Percentiles rank a stretch among this genome's conserved stretches.
These are phyloP conservation scores for Nakataea oryzae DNA, from an alignment of 2,329 filamentous ascomycete species.

Conservation along the genomic window DNA sequence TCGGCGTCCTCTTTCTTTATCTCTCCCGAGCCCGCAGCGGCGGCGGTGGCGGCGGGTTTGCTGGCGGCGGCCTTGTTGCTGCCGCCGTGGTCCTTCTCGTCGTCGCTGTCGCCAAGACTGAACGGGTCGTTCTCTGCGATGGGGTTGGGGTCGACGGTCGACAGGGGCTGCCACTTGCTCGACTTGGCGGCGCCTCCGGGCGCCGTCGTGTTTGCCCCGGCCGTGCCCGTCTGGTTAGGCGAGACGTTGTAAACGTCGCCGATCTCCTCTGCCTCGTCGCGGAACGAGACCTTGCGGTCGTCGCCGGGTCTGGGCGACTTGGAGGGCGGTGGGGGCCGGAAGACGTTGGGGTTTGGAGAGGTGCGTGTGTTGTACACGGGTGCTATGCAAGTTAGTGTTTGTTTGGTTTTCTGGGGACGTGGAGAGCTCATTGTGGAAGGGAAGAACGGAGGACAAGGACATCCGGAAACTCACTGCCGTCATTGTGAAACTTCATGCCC, in stretches of 20 bases:
- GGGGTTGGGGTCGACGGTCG: constrained; percentile 72
- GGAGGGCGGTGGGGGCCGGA: constrained; percentile 54
- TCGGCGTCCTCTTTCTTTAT: constrained; percentile 11
- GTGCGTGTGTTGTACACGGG: constrained; percentile 45
- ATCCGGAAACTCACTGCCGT: constrained; percentile 43
- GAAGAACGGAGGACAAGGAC: background rate
- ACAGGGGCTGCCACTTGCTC: constrained; percentile 97
- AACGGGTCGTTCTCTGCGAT: constrained; percentile 91
- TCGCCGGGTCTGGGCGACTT: constrained; percentile 37
- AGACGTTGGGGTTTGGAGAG: constrained; percentile 67
- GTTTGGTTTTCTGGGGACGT: background rate
- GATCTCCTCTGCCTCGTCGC: constrained; percentile 66
- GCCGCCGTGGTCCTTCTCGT: constrained; percentile 58
- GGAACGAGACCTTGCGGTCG: constrained; percentile 45
- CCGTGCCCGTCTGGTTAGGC: constrained; percentile 31
- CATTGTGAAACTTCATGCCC: constrained; percentile 51
- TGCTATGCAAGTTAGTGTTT: constrained; percentile 27
- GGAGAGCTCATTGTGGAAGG: background rate
- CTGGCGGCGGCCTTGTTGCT: constrained; percentile 29
- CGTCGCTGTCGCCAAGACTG: constrained; percentile 89
- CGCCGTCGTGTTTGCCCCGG: constrained; percentile 36
- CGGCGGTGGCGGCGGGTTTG: constrained; percentile 2
- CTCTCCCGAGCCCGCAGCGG: constrained; percentile 3
- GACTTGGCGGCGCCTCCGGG: constrained; percentile 44
- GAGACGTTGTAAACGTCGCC: constrained; percentile 60